phyloP scores from a whole-genome alignment of 2,329 filamentous ascomycete genomes.

The Cordyceps javanica region DNA sequence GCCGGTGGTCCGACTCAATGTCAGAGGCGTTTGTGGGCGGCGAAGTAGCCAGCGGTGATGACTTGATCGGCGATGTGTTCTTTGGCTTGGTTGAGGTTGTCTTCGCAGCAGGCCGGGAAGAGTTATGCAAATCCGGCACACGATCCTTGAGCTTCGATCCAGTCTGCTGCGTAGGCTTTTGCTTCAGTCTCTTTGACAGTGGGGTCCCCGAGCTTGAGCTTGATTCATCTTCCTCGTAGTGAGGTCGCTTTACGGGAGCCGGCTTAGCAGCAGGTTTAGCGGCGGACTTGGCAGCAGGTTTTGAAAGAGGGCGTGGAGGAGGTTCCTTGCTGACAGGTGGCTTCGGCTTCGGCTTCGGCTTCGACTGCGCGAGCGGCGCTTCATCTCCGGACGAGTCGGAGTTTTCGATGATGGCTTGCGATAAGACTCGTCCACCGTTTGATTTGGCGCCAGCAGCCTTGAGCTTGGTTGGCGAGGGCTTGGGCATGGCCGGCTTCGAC shows the following conservation, averaged over 20 bases:
- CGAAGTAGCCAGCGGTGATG: constrained; percentile 59
- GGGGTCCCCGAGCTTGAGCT: constrained; percentile 56
- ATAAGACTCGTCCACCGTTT: constrained; percentile 42
- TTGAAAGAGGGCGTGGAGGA: constrained; percentile 18
- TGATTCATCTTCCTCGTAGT: constrained; percentile 49
- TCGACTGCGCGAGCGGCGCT: constrained; percentile 28
- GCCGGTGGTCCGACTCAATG: constrained; percentile 38
- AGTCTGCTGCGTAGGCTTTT: constrained; percentile 34
- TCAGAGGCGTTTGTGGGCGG: constrained; percentile 61
- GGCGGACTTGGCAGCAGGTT: constrained; percentile 18
- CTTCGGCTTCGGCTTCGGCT: constrained; percentile 18
- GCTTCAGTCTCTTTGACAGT: constrained; percentile 51
- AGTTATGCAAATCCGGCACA: constrained; percentile 1
- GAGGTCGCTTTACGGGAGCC: constrained; percentile 42
- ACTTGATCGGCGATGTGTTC: constrained; percentile 54
- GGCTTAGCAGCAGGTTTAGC: constrained; percentile 17
- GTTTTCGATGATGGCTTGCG: constrained; percentile 51
- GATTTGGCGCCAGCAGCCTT: constrained; percentile 26
- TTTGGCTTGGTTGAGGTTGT: constrained; percentile 33
- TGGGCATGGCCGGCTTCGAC: constrained; percentile 30
- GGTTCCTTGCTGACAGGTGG: constrained; percentile 3
- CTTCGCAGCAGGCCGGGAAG: not conserved
- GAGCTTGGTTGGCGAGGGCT: constrained; percentile 37
- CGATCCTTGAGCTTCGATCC: constrained; percentile 23
- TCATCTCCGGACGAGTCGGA: constrained; percentile 50